Conservation (phyloP, 2,329 filamentous ascomycete genomes). For the Epichloe baconii region DNA sequence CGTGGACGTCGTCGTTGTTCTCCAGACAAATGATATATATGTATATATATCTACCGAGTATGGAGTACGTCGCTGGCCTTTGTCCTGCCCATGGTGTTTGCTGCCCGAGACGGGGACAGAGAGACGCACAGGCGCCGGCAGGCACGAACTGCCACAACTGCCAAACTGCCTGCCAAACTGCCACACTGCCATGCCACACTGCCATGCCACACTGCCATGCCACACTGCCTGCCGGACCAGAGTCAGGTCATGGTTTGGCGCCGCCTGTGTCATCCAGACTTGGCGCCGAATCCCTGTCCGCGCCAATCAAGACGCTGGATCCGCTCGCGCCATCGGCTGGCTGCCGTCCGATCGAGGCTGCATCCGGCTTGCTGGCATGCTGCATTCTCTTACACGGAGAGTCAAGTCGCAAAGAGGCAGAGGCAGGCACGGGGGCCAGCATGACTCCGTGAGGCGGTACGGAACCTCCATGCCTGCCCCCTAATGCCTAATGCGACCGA, state of each 20-base stretch:
- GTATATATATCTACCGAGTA: too few species aligned
- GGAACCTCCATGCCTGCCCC: background rate
- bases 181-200: too few species aligned
- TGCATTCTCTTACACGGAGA: background rate
- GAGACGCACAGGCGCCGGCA: background rate
- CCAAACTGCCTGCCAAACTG: too few species aligned
- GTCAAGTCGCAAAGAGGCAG: background rate
- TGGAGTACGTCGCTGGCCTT: too few species aligned
- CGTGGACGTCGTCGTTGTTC: too few species aligned
- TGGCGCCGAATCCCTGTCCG: conserved; percentile 1
- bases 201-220: too few species aligned
- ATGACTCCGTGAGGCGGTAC: conserved; percentile 1
- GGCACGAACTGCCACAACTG: too few species aligned
- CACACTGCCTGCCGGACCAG: background rate
- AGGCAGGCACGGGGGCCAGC: conserved; percentile 2
- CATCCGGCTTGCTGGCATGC: background rate
- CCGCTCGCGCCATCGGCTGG: conserved; percentile 2
- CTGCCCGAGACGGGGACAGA: too few species aligned
- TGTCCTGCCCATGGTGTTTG: too few species aligned
- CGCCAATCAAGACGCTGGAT: conserved; percentile 3
- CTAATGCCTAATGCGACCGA: background rate
- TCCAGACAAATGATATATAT: too few species aligned
- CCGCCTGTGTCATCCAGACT: conserved; percentile 1
- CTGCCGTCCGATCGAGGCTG: conserved; percentile 3
- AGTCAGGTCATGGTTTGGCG: background rate